Evolutionary conservation across 768 basidiomycete genomes (phyloP).

Genomic region (Tricholoma matsutake): DNA sequence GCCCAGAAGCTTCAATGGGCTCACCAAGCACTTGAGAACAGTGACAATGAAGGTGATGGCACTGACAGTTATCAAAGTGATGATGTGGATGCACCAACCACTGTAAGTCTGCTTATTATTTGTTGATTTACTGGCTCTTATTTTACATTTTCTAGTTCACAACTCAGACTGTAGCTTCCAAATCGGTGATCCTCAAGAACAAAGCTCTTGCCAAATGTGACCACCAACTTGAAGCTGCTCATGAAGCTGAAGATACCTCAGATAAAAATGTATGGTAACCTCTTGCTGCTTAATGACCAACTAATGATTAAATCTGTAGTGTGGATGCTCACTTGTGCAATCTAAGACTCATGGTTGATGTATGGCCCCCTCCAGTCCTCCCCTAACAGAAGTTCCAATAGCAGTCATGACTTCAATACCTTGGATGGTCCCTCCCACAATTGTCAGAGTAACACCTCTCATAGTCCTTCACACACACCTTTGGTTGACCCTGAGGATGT

Average conservation of each 20-base stretch:
- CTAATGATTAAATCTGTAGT: not conserved
- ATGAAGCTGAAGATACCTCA: not conserved
- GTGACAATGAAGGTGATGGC: not conserved
- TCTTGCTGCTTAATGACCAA: not conserved
- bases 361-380: not conserved
- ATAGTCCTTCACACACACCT: not conserved
- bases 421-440: not conserved
- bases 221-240: not conserved
- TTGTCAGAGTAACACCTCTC: not conserved
- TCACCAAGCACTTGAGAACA: not conserved
- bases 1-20: not conserved
- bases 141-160: not conserved
- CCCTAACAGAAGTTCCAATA: not conserved
- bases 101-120: not conserved
- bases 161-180: not conserved
- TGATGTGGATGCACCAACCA: not conserved
- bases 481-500: not conserved
- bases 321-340: not conserved
- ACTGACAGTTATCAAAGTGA: not conserved
- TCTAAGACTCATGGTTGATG: not conserved
- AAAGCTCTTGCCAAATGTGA: conserved; percentile 9
- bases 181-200: conserved; percentile 1
- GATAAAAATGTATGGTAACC: not conserved
- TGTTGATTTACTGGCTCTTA: not conserved
- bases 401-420: not conserved